A percentile compares a stretch with the other conserved stretches of the same genome.
Conservation (phyloP, 2,329 filamentous ascomycete species). For the Trichoderma lentiforme region DNA sequence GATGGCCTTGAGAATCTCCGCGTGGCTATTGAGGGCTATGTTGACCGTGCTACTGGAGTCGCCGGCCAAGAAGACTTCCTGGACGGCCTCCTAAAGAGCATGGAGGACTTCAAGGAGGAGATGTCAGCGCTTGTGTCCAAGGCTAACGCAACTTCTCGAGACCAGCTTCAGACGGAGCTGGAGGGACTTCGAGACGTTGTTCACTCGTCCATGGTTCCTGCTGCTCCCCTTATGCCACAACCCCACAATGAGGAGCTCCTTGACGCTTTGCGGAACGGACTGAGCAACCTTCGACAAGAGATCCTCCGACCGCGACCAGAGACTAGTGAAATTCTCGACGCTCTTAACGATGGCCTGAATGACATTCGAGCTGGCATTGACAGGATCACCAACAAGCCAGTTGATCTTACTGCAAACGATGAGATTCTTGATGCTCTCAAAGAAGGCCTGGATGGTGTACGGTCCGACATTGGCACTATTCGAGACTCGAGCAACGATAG, state of each 20-base stretch:
- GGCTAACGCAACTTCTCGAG: conserved; percentile 44
- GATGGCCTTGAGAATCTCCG: conserved; percentile 82
- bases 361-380: conserved; percentile 76
- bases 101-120: conserved; percentile 66
- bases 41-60: conserved; percentile 67
- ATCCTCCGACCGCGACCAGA: conserved; percentile 65
- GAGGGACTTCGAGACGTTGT: conserved; percentile 77
- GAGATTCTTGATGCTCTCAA: conserved; percentile 88
- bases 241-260: conserved; percentile 63
- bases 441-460: conserved; percentile 72
- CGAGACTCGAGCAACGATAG: conserved; percentile 55
- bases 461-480: conserved; percentile 73
- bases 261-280: conserved; percentile 65
- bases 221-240: conserved; percentile 42
- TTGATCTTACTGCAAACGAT: conserved; percentile 79
- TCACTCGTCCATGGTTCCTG: conserved; percentile 64
- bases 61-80: conserved; percentile 76
- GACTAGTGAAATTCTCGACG: conserved; percentile 84
- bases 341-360: conserved; percentile 82
- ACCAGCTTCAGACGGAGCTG: conserved; percentile 76
- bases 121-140: conserved; percentile 35
- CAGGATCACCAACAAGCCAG: conserved; percentile 70
- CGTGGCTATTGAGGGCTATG: conserved; percentile 74
- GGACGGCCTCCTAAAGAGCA: conserved; percentile 60
- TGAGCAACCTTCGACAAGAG: conserved; percentile 73